Percentiles rank a stretch among this genome's conserved stretches.
These are phyloP conservation scores for Aspergillus taichungensis DNA, from an alignment of 495 filamentous ascomycete genomes.

Conservation along the genomic window DNA sequence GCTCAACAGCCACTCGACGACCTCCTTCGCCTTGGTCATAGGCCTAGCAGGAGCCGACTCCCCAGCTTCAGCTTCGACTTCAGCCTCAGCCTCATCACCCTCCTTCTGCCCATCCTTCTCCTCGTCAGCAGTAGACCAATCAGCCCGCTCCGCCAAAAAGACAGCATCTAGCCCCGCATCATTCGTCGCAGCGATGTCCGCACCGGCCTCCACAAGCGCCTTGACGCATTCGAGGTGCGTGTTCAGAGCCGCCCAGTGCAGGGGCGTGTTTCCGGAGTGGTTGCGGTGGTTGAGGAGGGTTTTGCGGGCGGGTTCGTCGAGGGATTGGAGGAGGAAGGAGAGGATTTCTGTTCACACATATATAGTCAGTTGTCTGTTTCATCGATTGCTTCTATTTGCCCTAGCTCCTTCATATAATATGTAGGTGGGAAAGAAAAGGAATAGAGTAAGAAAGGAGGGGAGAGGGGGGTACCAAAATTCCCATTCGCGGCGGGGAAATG, in stretches of 20 bases:
- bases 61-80: slow-evolving; percentile 8
- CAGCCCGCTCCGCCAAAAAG: slow-evolving; percentile 68
- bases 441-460: neutral
- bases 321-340: slow-evolving; percentile 36
- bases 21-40: slow-evolving; percentile 31
- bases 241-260: slow-evolving; percentile 89
- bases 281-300: slow-evolving; percentile 63
- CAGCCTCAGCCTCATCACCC: slow-evolving; percentile 14
- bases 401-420: too few species aligned
- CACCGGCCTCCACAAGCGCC: slow-evolving; percentile 60
- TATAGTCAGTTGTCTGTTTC: slow-evolving; percentile 1
- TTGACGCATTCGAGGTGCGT: slow-evolving; percentile 77
- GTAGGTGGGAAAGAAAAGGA: neutral
- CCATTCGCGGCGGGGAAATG: slow-evolving; percentile 92
- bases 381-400: neutral
- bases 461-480: slow-evolving; percentile 51
- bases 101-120: slow-evolving; percentile 9
- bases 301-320: slow-evolving; percentile 16
- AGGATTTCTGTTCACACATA: slow-evolving; percentile 37
- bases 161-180: slow-evolving; percentile 76
- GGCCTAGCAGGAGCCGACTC: slow-evolving; percentile 12
- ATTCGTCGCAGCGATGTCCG: slow-evolving; percentile 67
- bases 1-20: slow-evolving; percentile 40
- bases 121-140: slow-evolving; percentile 28
- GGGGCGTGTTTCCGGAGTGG: slow-evolving; percentile 70